Conservation (phyloP, 164 flowering plant genomes). For the Nymphaea colorata region DNA sequence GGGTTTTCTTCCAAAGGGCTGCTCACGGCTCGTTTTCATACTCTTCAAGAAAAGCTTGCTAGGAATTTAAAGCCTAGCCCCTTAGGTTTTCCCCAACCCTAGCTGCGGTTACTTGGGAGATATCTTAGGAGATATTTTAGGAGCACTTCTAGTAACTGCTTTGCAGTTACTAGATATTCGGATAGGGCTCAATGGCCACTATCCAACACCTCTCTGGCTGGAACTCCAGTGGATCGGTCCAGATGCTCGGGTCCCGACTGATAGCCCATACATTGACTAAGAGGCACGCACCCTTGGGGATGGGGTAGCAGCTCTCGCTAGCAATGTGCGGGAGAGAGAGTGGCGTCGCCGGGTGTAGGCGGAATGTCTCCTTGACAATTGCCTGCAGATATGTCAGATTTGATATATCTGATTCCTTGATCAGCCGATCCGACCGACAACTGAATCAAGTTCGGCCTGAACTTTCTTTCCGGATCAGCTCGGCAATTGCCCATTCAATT, state of each 20-base stretch:
- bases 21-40: too few relatives aligned
- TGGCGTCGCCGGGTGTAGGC: constrained; percentile 86
- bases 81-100: too few relatives aligned
- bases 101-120: too few relatives aligned
- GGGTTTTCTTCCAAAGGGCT: too few relatives aligned
- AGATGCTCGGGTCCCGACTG: constrained; percentile 52
- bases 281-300: constrained; percentile 57
- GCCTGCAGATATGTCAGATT: constrained; percentile 53
- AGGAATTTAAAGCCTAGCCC: too few relatives aligned
- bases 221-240: constrained; percentile 62
- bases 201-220: constrained; percentile 40
- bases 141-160: too few relatives aligned
- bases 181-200: too few relatives aligned
- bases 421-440: constrained; percentile 64
- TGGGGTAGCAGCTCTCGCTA: constrained; percentile 44
- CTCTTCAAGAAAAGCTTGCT: too few relatives aligned
- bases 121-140: too few relatives aligned
- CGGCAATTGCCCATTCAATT: constrained; percentile 78
- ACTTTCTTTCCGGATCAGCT: constrained; percentile 50
- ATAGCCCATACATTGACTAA: constrained; percentile 83
- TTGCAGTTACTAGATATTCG: too few relatives aligned
- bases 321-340: constrained; percentile 70
- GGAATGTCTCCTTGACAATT: constrained; percentile 60
- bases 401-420: constrained; percentile 45
- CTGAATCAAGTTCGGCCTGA: constrained; percentile 47